Base-by-base conservation (phyloP, 768 basidiomycete species). In the Gloeostereum incarnatum region DNA sequence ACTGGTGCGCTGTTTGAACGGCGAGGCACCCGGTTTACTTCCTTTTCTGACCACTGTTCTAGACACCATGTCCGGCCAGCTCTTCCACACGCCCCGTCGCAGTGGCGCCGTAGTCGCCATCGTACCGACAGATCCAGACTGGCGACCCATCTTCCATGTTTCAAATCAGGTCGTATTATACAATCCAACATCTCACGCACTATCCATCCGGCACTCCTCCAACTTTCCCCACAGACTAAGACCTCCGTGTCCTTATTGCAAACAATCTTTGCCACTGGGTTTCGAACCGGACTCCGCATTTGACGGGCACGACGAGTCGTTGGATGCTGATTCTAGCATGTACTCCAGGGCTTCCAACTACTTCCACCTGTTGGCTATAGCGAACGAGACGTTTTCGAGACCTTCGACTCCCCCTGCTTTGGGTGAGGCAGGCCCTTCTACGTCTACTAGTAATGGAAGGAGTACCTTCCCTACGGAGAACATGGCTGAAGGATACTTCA, bases 401-500 rank as follows among this genome's bases (percentile, higher is more conserved):
- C 70, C 78, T 11, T 61, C 73, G 1, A 69, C 62, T n/a, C 77
- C 77, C 0, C 63, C 68, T 0, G 52, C 62, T 32, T 19, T 47
- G 36, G 37, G 13, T 17, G 16, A 40, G 49, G 4, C n/a, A 26
- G 3, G 34, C 43, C 27, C 11, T 39, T 2, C 44, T 17, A 38
- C 20, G 26, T 29, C 29, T 18, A 14, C 27, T 39, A 47, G 21
- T 20, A 40, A 45, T 27, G 39, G 45, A 14, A 44, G 56, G 43
- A 57, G 58, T 22, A 52, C 73, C 1, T 87, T 88, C 57, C 65
- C 75, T 2, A 68, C 75, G 2, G 80, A 82, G 36, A 68, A 71
- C 22, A 84, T 89, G 83, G 89, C 90, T 0, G 82, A 91, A 38
- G 92, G 92, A 0, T 97, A 97, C 55, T 94, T 93, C 61, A 75